Evolutionary conservation across 352 stramenopile species (phyloP), one percentile per base, ranked within the genome.

Genomic region (Globisporangium acanthophoron): DNA sequence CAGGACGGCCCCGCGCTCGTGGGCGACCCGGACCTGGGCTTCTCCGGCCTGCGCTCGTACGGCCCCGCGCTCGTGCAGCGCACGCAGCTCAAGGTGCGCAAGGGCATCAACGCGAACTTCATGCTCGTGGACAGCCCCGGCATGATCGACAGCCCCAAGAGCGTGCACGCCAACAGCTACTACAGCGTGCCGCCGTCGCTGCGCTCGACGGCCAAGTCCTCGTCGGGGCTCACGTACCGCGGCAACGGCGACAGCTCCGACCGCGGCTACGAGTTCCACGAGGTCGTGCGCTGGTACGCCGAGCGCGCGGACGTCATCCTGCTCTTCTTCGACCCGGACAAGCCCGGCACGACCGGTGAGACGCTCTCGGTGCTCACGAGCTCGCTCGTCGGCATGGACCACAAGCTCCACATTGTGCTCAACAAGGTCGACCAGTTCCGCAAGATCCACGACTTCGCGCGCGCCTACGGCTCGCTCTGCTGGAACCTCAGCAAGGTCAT

Each of bases 271-370:
- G 95, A 99, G 72, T 99, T 99, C 76, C 87, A 96, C 0, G 80
- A 97, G 55, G 96, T 99, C 20, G 90, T 98, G 44, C 82, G 88
- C 56, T 99, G 97, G 97, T 99, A 99, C 72, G 97, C 97, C 4
- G 96, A 99, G 72, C 85, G 97, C 45, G 97, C 97, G 4, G 97
- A 99, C 69, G 96, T 99, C 54, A 99, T 99, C 54, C 70, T 99
- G 61, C 84, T 99, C 5, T 99, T 99, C 73, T 99, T 99, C 68
- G 97, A 99, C 80, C 97, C 97, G 4, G 97, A 99, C 69, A 99
- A 99, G 70, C 94, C 94, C 0, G 97, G 97, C 18, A 99, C 97
- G 9, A 99, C 97, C 0, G 97, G 97, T 20, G 97, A 99, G 76
- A 99, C 97, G 61, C 86, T 99, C 24, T 97, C 87, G 37, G 96